Base-by-base conservation (phyloP, 371 early-diverging fungal species). In the Haplosporangium sp. region DNA sequence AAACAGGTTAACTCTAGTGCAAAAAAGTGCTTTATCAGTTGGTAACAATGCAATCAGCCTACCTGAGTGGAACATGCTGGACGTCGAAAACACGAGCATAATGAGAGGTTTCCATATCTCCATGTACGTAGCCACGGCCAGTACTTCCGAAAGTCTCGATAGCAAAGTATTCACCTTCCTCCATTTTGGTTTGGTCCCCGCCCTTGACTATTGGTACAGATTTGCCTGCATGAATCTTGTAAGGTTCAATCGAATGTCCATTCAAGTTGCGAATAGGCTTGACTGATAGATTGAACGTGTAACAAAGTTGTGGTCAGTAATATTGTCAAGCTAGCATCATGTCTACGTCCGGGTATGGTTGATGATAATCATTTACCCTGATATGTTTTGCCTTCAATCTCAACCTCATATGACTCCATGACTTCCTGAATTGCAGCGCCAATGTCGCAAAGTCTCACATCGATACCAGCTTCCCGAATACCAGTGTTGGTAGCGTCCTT, bases 121-220 rank as follows among this genome's bases (percentile, higher is more conserved):
- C 98, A 64, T 88, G 83, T 4, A 99, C 99, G 68, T 88, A 91
- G 13, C 98, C 99, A 53, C 90, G 92, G n/a, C 99, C 99, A 1
- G 99, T 99, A 63, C 92, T 94, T 69, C 99, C 99, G 85, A 99
- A 99, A 17, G 99, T 99, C 85, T 99, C 99, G 76, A 99, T 97
- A 47, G 99, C 99, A 84, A 94, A 94, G 74, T 94, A 93, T 85
- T 99, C 99, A 68, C 97, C 97, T 87, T 97, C 99, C 86, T 96
- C 97, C 92, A 99, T 94, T 85, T 96, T 96, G 34, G 98, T 97
- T 62, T 92, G 89, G 82, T 99, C 99, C 20, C 93, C 92, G 55
- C 90, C 88, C 61, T 95, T 91, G 42, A 99, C 93, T 74, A 97
- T 97, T 1, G 99, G 99, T 7, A 99, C 96, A 1, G 97, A 94